Base-by-base conservation (phyloP, 1,139 yeast species). In the Lodderomyces elongisporus region DNA sequence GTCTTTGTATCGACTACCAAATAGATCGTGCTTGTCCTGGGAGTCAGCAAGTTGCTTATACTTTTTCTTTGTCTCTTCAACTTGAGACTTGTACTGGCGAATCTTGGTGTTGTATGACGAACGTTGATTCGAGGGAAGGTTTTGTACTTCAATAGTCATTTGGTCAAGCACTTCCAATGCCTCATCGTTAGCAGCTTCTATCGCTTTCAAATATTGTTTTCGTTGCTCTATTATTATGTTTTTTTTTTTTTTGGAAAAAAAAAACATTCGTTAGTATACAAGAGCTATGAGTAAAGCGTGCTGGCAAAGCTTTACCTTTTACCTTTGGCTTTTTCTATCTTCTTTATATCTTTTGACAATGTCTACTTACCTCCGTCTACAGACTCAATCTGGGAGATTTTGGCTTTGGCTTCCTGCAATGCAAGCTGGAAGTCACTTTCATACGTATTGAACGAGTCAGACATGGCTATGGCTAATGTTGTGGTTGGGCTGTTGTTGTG, bases 151-250 rank as follows among this genome's bases (percentile, higher is more conserved):
- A 27, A 85, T 67, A 23, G 75, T 71, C 79, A 87, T 77, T 47
- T 87, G 93, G 50, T 85, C 94, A 31, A 84, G 63, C 47, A 84
- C 70, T 52, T 85, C 95, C 36, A 78, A 70, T 22, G 87, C 83
- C 51, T 85, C 94, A 47, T 84, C 94, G 16, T 81, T 68, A 18
- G 85, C 75, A 28, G 74, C 66, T 49, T 83, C 89, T 6, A 79
- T 73, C 4, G 81, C 75, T 42, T 73, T 68, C 56, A 78, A 62
- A 12, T 76, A 63, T 16, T 59, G 62, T 31, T 68, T 66, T 36
- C 85, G 65, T 40, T 62, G 66, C 32, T 61, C 74, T n/a, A n/a
- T n/a, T n/a, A n/a, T n/a, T n/a, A n/a, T n/a, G n/a, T n/a, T n/a
- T n/a, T n/a, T n/a, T n/a, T n/a, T n/a, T n/a, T n/a, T n/a, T n/a